These are phyloP conservation scores for Diplogelasinospora grovesii DNA, from an alignment of 495 filamentous ascomycete species.

Conservation along the genomic window DNA sequence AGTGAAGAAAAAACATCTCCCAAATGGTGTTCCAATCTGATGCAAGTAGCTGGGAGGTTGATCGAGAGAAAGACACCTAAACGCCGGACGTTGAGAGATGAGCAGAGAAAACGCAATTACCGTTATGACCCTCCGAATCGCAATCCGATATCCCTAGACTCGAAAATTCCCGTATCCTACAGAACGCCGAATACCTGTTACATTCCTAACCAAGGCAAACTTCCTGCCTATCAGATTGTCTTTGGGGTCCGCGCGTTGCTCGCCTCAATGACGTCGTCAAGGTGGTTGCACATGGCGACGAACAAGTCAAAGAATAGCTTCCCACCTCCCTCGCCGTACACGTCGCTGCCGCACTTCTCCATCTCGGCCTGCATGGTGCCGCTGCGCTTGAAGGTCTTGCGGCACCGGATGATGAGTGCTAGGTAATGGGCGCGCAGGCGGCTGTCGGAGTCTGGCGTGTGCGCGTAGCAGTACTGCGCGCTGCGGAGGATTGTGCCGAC, in stretches of 20 bases:
- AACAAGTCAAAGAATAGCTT: conserved; percentile 96
- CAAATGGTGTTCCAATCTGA: conserved; percentile 45
- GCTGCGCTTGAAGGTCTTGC: conserved; percentile 91
- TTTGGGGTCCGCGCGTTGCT: conserved; percentile 44
- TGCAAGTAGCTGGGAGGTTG: conserved; percentile 32
- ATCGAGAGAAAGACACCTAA: conserved; percentile 30
- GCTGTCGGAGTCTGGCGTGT: conserved; percentile 86
- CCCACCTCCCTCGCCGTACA: conserved; percentile 54
- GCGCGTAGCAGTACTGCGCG: conserved; percentile 87
- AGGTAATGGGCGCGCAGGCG: conserved; percentile 89
- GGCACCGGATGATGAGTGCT: conserved; percentile 86
- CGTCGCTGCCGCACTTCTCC: conserved; percentile 53
- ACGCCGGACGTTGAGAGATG: conserved; percentile 21
- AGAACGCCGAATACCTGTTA: conserved; percentile 18
- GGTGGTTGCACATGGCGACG: conserved; percentile 94
- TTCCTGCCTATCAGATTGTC: conserved; percentile 42
- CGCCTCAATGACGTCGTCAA: conserved; percentile 77
- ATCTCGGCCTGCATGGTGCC: conserved; percentile 98
- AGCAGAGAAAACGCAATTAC: conserved; percentile 15
- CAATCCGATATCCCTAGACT: conserved; percentile 10
- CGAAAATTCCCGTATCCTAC: conserved; percentile 7
- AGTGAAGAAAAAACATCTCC: conserved; percentile 42
- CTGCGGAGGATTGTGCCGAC: conserved; percentile 81
- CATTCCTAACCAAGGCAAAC: conserved; percentile 3
- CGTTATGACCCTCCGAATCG: conserved; percentile 7